phyloP scores from a whole-genome alignment of 495 filamentous ascomycete species.

The Talaromyces borbonicus region DNA sequence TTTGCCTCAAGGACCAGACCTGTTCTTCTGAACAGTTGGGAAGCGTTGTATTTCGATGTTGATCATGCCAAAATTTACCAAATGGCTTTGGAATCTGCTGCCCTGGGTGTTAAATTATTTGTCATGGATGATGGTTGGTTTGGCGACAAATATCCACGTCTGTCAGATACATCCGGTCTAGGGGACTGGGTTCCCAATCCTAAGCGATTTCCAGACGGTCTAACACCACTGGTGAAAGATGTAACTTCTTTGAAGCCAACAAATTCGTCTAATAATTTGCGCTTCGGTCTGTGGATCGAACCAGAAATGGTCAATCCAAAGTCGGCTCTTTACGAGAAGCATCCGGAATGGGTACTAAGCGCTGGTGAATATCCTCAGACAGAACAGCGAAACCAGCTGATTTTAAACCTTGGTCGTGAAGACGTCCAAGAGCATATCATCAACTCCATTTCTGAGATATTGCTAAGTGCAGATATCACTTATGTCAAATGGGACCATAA shows the following conservation, averaged over 20 bases:
- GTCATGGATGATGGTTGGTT: conserved; percentile 53
- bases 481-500: conserved; percentile 56
- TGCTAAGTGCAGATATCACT: conserved; percentile 36
- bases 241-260: conserved; percentile 32
- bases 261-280: conserved; percentile 31
- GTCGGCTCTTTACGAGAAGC: conserved; percentile 40
- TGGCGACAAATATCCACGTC: conserved; percentile 41
- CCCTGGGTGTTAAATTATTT: conserved; percentile 40
- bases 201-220: conserved; percentile 41
- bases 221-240: conserved; percentile 30
- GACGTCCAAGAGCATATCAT: conserved; percentile 50
- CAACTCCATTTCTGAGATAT: conserved; percentile 30
- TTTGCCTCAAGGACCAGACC: conserved; percentile 38
- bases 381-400: conserved; percentile 38
- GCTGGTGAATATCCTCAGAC: conserved; percentile 42
- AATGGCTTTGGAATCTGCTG: conserved; percentile 39
- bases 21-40: conserved; percentile 47
- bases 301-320: conserved; percentile 51
- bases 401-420: conserved; percentile 40
- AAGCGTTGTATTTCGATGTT: conserved; percentile 40
- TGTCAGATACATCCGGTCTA: conserved; percentile 36
- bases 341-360: conserved; percentile 47
- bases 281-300: conserved; percentile 49
- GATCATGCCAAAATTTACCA: conserved; percentile 37
- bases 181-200: conserved; percentile 47